A percentile compares a stretch with the other conserved stretches of the same genome.
Evolutionary conservation across 139 green algal species (phyloP).

Genomic region (Eudorina sp.): DNA sequence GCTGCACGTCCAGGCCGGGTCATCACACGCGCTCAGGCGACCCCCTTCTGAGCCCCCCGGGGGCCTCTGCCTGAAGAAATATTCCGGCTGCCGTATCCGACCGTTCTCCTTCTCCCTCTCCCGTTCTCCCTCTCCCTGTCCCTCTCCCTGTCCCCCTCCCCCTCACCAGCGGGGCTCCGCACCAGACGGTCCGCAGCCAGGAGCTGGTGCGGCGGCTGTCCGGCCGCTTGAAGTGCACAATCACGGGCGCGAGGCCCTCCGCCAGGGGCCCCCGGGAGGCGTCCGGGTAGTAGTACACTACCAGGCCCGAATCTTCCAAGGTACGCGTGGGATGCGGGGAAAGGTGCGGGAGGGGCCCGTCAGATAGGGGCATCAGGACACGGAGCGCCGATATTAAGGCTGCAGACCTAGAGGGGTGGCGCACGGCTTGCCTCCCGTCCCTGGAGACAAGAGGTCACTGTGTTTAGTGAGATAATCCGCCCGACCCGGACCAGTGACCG

Average conservation of each 20-base stretch:
- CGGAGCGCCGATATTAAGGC: no score
- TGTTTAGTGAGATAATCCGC: no score
- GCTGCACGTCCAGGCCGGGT: no score
- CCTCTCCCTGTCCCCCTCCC: not conserved
- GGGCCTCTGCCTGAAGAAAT: no score
- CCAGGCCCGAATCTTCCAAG: conserved; percentile 25
- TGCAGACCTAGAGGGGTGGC: no score
- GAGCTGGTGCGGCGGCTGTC: not conserved
- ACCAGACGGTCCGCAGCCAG: conserved; percentile 27
- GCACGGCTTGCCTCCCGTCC: no score
- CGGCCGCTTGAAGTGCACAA: conserved; percentile 50
- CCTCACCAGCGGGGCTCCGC: conserved; percentile 64
- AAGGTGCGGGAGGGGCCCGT: not conserved
- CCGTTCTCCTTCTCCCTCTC: not conserved
- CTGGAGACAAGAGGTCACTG: no score
- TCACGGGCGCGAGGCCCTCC: conserved; percentile 36
- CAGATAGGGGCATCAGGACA: no score
- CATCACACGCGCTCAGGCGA: no score
- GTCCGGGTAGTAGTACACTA: conserved; percentile 39
- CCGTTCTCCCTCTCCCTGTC: not conserved
- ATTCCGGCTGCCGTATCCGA: no score
- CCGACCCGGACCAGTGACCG: no score
- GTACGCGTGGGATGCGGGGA: not conserved
- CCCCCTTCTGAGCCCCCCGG: not conserved
- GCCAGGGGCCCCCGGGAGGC: conserved; percentile 15